Conservation (phyloP, 169 alveolate species). For the Plasmodium chabaudi region DNA sequence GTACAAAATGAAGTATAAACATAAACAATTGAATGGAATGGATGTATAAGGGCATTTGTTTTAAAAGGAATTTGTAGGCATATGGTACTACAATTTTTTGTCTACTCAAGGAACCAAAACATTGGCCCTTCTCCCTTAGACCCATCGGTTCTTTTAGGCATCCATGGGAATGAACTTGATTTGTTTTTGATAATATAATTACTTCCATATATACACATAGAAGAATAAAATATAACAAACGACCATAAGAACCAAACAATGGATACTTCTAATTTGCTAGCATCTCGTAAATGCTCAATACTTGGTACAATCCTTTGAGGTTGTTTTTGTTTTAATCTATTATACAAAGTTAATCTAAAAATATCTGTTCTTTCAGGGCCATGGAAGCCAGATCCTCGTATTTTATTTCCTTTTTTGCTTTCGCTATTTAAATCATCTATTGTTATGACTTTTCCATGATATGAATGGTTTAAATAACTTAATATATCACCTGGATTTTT, state of each 20-base stretch:
- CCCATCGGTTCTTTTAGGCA: slow-evolving; percentile 88
- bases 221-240: slow-evolving; percentile 77
- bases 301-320: slow-evolving; percentile 89
- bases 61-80: too few species aligned
- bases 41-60: too few species aligned
- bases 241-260: slow-evolving; percentile 87
- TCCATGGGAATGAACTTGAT: slow-evolving; percentile 87
- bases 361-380: slow-evolving; percentile 93
- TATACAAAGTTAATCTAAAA: slow-evolving; percentile 87
- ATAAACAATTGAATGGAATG: too few species aligned
- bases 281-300: slow-evolving; percentile 83
- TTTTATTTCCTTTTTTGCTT: slow-evolving; percentile 69
- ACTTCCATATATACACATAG: slow-evolving; percentile 79
- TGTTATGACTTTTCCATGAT: slow-evolving; percentile 80
- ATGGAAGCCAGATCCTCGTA: slow-evolving; percentile 91
- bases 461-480: slow-evolving; percentile 78
- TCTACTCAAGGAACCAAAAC: slow-evolving; percentile 83
- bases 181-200: slow-evolving; percentile 84
- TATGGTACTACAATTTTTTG: background rate
- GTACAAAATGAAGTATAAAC: background rate
- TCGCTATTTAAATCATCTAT: slow-evolving; percentile 82
- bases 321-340: slow-evolving; percentile 89
- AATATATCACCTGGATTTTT: slow-evolving; percentile 80
- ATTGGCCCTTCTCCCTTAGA: slow-evolving; percentile 86
- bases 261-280: slow-evolving; percentile 82